These are phyloP conservation scores for Dittrichia graveolens DNA, from an alignment of 129 eudicot species.

Conservation along the genomic window DNA sequence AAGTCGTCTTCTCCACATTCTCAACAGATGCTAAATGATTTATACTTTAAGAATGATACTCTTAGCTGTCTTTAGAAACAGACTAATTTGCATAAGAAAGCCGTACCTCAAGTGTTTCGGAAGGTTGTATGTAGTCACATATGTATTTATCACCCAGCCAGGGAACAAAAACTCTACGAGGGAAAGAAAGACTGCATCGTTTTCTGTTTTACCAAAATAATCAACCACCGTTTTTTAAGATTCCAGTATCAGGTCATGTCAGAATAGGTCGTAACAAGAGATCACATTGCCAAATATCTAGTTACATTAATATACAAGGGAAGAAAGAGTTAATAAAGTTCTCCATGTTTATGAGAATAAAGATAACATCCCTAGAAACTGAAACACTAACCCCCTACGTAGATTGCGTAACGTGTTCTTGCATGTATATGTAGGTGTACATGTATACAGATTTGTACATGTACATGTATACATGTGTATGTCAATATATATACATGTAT, in stretches of 20 bases:
- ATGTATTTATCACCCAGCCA: slow-evolving; percentile 81
- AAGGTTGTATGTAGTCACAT: slow-evolving; percentile 85
- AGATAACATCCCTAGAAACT: too few relatives aligned
- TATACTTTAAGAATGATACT: neutral
- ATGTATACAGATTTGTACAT: neutral
- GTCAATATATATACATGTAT: neutral
- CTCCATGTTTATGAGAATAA: too few relatives aligned
- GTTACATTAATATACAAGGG: too few relatives aligned
- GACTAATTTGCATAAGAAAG: neutral
- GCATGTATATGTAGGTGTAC: neutral
- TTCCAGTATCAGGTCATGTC: slow-evolving; percentile 9
- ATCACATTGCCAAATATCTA: neutral
- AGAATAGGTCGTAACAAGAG: neutral
- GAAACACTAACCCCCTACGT: too few relatives aligned
- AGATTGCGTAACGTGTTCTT: too few relatives aligned
- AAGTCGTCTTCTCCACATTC: too few relatives aligned
- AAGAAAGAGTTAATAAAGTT: too few relatives aligned
- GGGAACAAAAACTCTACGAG: slow-evolving; percentile 89
- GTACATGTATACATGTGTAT: neutral
- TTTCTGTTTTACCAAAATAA: slow-evolving; percentile 48
- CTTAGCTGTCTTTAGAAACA: neutral
- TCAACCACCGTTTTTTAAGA: slow-evolving; percentile 8
- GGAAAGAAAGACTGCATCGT: slow-evolving; percentile 69
- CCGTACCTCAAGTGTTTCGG: slow-evolving; percentile 87
- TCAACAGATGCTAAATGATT: too few relatives aligned